Evolutionary conservation across 73 alveolate genomes (phyloP).

Genomic region (Stentor roeselii): DNA sequence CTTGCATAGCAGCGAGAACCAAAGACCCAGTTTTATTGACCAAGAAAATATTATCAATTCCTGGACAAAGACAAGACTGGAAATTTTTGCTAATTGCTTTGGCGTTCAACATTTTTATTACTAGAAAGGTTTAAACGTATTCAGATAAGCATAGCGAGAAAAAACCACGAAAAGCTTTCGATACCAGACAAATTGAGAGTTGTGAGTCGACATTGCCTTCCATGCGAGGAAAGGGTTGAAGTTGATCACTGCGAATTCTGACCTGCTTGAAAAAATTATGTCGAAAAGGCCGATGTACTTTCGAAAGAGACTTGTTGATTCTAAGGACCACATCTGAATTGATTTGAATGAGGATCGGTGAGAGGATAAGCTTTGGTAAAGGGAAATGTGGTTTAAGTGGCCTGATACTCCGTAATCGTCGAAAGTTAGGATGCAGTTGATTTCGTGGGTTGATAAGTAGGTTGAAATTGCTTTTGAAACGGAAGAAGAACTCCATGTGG

Average conservation of each 20-base stretch:
- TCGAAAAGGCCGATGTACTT: constrained; percentile 75
- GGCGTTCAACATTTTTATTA: not conserved
- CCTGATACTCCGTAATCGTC: constrained; percentile 87
- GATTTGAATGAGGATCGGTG: not conserved
- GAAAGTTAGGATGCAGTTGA: constrained; percentile 80
- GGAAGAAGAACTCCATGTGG: constrained; percentile 60
- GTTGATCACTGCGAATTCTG: constrained; percentile 36
- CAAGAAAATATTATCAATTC: not conserved
- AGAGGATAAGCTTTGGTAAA: constrained; percentile 48
- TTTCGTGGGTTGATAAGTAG: constrained; percentile 44
- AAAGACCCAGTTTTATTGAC: not conserved
- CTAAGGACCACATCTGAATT: constrained; percentile 47
- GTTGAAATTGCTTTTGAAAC: constrained; percentile 46
- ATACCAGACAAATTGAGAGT: constrained; percentile 88
- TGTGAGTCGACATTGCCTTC: constrained; percentile 77
- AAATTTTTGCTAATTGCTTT: not conserved
- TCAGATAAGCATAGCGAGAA: constrained; percentile 79
- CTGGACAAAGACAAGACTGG: not conserved
- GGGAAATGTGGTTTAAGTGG: constrained; percentile 91
- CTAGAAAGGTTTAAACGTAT: too few relatives aligned
- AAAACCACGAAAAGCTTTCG: constrained; percentile 80
- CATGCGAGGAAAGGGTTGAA: constrained; percentile 50
- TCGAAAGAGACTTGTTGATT: constrained; percentile 55
- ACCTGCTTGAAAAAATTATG: constrained; percentile 39
- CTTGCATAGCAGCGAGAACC: not conserved